Base-by-base conservation (phyloP, 1,284 basidiomycete genomes). In the Leccinum fallax region DNA sequence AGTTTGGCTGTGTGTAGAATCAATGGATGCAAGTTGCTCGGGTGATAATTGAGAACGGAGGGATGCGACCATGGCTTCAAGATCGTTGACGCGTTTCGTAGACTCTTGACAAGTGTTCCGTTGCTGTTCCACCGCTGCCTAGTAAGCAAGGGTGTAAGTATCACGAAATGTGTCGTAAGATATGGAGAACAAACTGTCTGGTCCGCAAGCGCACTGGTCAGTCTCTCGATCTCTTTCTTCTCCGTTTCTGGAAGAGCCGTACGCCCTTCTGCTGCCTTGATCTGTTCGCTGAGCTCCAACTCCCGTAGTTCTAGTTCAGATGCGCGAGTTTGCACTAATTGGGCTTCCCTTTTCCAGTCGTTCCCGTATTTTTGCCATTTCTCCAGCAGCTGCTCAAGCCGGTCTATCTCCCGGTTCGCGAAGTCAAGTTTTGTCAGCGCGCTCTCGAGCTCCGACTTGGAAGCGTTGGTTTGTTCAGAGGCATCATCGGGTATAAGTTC, bases 291-390 rank as follows among this genome's bases (percentile, higher is more conserved):
- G 58, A 66, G 59, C 9, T 63, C 62, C 16, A 15, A 10, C 13
- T 66, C 63, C 21, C 60, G 67, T 36, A 24, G 51, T 10, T 68
- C 60, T 19, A 70, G 32, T 57, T 66, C 69, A 38, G 60, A 53
- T 36, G 24, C 53, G 26, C 72, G 69, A 24, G 4, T 24, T n/a
- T 63, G 62, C 21, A 64, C 55, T 40, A 32, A 24, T 49, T 70
- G 69, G 46, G 72, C 66, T 16, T 69, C 67, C 6, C 63, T 66
- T 57, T 74, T 73, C 69, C 72, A 72, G 1, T 73, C 63, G 11
- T 40, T 61, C 43, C 67, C 70, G 13, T 71, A 71, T 57, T 61
- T 70, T 46, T 73, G 68, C 70, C 72, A 71, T 43, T 73, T 58
- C 16, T 59, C 52, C 26, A 74, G 19, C 16, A 70, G n/a, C n/a